These are phyloP conservation scores for Saturnispora saitoi DNA, from an alignment of 805 yeast genomes.

Conservation along the genomic window DNA sequence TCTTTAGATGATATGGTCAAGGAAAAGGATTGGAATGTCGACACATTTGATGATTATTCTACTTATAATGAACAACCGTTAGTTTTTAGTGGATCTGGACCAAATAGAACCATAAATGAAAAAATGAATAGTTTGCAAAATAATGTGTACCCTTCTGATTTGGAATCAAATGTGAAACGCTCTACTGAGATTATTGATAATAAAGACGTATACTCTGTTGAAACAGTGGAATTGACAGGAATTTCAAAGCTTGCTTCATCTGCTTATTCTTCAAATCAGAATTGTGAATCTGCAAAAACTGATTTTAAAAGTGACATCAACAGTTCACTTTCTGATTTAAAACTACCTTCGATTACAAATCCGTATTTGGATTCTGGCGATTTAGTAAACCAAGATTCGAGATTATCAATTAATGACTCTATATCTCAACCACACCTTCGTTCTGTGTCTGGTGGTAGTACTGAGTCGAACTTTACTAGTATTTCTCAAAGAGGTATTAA, in stretches of 20 bases:
- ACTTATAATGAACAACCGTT: background rate
- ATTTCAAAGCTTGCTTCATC: background rate
- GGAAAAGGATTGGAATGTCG: background rate
- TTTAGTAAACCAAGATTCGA: background rate
- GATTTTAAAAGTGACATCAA: background rate
- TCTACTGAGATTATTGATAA: background rate
- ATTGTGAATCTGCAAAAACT: background rate
- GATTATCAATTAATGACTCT: background rate
- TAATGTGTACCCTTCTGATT: background rate
- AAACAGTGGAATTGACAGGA: background rate
- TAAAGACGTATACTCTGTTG: background rate
- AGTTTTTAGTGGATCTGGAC: background rate
- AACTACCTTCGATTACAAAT: constrained; percentile 10
- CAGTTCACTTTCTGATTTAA: background rate
- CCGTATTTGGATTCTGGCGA: constrained; percentile 8
- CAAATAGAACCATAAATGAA: background rate
- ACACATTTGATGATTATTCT: background rate
- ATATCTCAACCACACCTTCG: background rate
- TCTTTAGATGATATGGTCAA: background rate
- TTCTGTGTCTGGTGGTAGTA: constrained; percentile 4
- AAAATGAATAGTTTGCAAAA: background rate
- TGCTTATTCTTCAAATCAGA: background rate
- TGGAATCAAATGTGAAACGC: constrained; percentile 1
- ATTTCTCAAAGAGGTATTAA: constrained; percentile 72
- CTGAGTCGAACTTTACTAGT: constrained; percentile 59